phyloP scores from a whole-genome alignment of 1,139 yeast species.

The Zygoascus hellenicus region DNA sequence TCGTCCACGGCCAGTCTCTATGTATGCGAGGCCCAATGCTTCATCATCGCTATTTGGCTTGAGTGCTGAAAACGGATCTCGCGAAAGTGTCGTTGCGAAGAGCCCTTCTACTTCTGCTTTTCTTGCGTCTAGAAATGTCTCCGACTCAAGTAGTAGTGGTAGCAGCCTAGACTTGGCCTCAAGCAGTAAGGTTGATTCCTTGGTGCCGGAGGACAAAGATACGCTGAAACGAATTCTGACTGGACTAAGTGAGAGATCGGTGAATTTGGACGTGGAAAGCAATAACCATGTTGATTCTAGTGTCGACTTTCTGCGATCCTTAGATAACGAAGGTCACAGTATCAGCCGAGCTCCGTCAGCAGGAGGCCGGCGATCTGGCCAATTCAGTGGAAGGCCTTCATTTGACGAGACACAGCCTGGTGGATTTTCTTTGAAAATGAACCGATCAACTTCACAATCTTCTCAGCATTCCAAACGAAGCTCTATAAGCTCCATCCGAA shows the following conservation, averaged over 20 bases:
- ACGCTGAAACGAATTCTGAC: slow-evolving; percentile 34
- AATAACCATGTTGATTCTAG: slow-evolving; percentile 41
- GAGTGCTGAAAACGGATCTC: not conserved
- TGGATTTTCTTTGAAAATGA: slow-evolving; percentile 5
- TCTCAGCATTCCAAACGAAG: slow-evolving; percentile 22
- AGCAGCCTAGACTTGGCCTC: not conserved
- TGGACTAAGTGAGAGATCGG: slow-evolving; percentile 32
- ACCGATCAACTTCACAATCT: slow-evolving; percentile 8
- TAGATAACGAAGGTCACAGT: slow-evolving; percentile 36
- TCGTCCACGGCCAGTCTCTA: slow-evolving; percentile 16
- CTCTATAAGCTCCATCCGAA: slow-evolving; percentile 27
- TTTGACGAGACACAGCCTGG: not conserved
- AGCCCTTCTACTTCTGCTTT: slow-evolving; percentile 9
- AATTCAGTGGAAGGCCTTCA: slow-evolving; percentile 5
- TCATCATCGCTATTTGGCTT: slow-evolving; percentile 1
- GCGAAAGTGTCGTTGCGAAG: slow-evolving; percentile 5
- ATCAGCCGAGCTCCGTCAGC: slow-evolving; percentile 12
- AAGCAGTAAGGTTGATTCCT: slow-evolving; percentile 1
- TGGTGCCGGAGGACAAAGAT: slow-evolving; percentile 25
- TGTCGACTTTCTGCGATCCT: slow-evolving; percentile 54
- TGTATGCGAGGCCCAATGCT: slow-evolving; percentile 13
- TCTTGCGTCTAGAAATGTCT: slow-evolving; percentile 5
- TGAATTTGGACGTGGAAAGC: slow-evolving; percentile 32
- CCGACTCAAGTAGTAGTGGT: slow-evolving; percentile 6
- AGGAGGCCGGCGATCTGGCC: slow-evolving; percentile 11